Evolutionary conservation across 768 basidiomycete genomes (phyloP), one percentile per base, ranked within the genome.

Genomic region (Tricholoma matsutake): DNA sequence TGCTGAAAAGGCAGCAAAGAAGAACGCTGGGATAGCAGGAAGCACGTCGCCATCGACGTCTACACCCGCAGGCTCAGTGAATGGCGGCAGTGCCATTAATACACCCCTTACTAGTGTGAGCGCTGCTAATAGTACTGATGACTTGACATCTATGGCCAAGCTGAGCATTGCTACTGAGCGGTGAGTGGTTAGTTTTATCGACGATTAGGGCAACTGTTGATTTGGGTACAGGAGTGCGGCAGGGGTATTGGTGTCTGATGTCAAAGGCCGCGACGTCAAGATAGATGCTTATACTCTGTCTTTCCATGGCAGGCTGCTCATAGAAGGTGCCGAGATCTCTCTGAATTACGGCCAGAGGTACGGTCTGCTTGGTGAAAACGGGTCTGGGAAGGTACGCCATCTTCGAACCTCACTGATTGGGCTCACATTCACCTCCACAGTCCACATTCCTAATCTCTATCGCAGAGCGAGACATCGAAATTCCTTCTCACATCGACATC

Each of bases 361-460:
- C 69, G 97, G 97, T 74, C 81, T 99, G 32, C 80, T 99, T 45
- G 96, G 96, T 37, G 94, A 98, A 74, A 98, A 99, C 72, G 96
- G 96, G 32, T 96, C 92, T n/a, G 96, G 96, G 79, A 99, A 99
- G 87, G 95, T 95, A 63, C 57, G 78, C 67, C 22, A 10, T 49
- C 22, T 16, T n/a, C 41, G 6, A 29, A 37, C 28, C 53, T 62
- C 22, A 61, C 16, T 5, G n/a, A 54, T 58, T 28, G 8, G 6
- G 11, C 37, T 18, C 6, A 28, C 49, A 31, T 13, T 20, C 43
- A 20, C 28, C 6, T 6, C 47, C 8, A 22, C 68, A 96, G 94
- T 97, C 96, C 0, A 98, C 96, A 2, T 94, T 97, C 80, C 84
- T 98, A 28, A 89, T 94, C 80, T 97, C 96, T 28, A 86, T 98